A percentile compares a stretch with the other conserved stretches of the same genome.
phyloP scores from a whole-genome alignment of 345 rosid species.

The Camelina hispida region DNA sequence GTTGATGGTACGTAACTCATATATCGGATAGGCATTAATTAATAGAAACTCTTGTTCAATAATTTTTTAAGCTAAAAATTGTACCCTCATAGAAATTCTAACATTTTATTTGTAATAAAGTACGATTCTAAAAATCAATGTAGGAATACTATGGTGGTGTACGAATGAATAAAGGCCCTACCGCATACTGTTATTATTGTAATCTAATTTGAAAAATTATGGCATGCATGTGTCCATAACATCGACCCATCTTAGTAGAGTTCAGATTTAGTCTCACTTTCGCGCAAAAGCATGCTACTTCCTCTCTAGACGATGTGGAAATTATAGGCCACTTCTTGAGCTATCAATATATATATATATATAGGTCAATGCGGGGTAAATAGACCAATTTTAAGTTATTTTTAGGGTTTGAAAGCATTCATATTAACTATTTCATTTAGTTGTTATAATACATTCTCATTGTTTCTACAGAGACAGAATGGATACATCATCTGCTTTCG shows the following conservation, averaged over 20 bases:
- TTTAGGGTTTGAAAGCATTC: conserved; percentile 10
- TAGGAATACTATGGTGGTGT: conserved; percentile 37
- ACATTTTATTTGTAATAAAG: conserved; percentile 16
- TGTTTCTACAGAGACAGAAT: not conserved
- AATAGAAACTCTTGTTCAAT: not conserved
- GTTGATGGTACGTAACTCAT: conserved; percentile 9
- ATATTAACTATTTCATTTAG: not conserved
- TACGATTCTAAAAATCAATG: conserved; percentile 37
- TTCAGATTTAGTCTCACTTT: conserved; percentile 40
- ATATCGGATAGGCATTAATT: conserved; percentile 19
- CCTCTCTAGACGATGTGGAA: conserved; percentile 33
- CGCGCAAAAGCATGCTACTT: conserved; percentile 47
- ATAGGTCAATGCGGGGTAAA: not conserved
- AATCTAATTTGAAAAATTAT: conserved; percentile 18
- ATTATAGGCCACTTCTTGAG: conserved; percentile 30
- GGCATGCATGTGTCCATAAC: conserved; percentile 42
- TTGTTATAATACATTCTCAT: not conserved
- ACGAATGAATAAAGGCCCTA: conserved; percentile 44
- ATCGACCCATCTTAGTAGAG: conserved; percentile 46
- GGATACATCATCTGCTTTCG: not conserved
- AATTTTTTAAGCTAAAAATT: not conserved
- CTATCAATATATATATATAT: not conserved
- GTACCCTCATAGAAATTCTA: conserved; percentile 9
- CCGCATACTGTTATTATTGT: conserved; percentile 28
- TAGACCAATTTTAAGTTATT: not conserved